Evolutionary conservation across 1,284 basidiomycete genomes (phyloP).

Genomic region (Malassezia furfur): DNA sequence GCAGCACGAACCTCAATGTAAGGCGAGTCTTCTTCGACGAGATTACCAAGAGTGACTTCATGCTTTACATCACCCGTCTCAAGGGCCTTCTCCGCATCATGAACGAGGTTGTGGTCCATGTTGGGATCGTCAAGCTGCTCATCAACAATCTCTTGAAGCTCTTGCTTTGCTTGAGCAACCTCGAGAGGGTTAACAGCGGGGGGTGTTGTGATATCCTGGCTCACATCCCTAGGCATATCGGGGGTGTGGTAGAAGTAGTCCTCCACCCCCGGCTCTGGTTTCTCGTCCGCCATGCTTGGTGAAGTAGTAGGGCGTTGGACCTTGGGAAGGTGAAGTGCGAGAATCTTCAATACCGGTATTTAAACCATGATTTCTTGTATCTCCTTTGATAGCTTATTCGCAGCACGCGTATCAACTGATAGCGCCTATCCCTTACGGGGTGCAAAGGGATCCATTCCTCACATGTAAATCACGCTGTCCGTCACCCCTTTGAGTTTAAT

Average conservation of each 20-base stretch:
- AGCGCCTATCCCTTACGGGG: too few species aligned
- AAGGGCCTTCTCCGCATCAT: constrained; percentile 16
- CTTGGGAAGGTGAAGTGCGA: too few species aligned
- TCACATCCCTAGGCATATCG: too few species aligned
- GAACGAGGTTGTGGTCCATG: constrained; percentile 8
- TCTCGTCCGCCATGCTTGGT: not conserved
- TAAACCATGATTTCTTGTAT: too few species aligned
- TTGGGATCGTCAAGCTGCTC: constrained; percentile 19
- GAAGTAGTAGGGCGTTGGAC: too few species aligned
- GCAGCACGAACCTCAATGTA: constrained; percentile 39
- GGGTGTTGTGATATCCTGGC: too few species aligned
- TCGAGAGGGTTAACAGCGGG: not conserved
- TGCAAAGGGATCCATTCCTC: too few species aligned
- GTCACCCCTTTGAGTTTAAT: too few species aligned
- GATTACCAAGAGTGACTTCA: constrained; percentile 16
- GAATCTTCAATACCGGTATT: too few species aligned
- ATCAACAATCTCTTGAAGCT: constrained; percentile 1
- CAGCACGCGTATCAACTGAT: too few species aligned
- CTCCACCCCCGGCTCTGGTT: not conserved
- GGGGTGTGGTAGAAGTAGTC: not conserved
- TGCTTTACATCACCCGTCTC: constrained; percentile 16
- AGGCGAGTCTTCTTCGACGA: constrained; percentile 32
- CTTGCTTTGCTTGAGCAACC: not conserved
- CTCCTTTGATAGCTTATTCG: too few species aligned
- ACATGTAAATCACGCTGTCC: too few species aligned